phyloP scores from a whole-genome alignment of 75 land plant genomes.

The Larix kaempferi region DNA sequence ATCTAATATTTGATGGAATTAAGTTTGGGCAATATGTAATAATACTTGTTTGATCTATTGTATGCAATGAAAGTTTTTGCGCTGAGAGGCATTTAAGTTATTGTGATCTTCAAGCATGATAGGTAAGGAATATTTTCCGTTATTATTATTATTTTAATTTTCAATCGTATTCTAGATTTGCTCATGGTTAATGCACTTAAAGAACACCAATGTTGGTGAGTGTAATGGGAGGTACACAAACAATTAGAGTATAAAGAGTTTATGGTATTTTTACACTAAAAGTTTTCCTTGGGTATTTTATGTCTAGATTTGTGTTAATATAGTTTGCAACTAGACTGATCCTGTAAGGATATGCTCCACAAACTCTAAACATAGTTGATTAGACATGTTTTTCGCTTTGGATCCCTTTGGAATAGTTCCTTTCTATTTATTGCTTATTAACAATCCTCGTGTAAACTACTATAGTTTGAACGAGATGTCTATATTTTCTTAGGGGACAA shows the following conservation, averaged over 20 bases:
- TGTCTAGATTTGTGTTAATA: not conserved
- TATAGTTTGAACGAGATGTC: not conserved
- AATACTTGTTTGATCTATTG: not conserved
- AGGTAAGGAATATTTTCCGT: not conserved
- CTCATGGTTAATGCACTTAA: no score
- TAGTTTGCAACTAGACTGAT: not conserved
- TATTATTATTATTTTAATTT: not conserved
- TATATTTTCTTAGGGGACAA: slow-evolving; percentile 64
- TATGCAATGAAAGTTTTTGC: not conserved
- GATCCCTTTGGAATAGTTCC: not conserved
- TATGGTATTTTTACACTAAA: no score
- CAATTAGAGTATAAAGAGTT: no score
- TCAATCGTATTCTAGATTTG: no score
- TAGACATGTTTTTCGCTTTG: not conserved
- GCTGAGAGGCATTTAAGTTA: not conserved
- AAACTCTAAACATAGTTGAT: not conserved
- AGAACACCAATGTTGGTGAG: not conserved
- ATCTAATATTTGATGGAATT: not conserved
- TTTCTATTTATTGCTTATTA: not conserved
- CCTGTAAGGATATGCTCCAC: not conserved
- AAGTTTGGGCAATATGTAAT: not conserved
- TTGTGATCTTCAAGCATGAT: not conserved
- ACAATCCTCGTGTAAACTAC: not conserved
- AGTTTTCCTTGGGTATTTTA: no score
- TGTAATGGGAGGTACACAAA: no score